Evolutionary conservation across 768 basidiomycete genomes (phyloP).

Genomic region (Boletus reticulatus): DNA sequence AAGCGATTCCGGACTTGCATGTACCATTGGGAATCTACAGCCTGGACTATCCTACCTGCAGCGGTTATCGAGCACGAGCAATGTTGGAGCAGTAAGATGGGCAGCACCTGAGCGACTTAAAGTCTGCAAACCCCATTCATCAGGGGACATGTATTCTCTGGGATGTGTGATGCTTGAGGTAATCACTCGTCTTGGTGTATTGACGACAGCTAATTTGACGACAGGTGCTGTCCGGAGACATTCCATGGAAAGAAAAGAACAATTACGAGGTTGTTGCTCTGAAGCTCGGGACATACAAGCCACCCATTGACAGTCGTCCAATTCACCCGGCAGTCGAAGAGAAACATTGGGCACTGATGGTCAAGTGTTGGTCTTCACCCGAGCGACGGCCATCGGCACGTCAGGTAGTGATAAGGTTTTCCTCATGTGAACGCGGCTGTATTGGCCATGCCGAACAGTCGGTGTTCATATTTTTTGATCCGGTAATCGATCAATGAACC

Average conservation of each 20-base stretch:
- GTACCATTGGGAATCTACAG: background rate
- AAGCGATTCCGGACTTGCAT: background rate
- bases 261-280: background rate
- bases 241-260: conserved; percentile 4
- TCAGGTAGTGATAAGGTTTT: background rate
- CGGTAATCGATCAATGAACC: too few species aligned
- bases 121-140: background rate
- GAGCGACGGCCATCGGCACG: background rate
- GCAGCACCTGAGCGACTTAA: background rate
- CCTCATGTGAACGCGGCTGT: background rate
- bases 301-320: background rate
- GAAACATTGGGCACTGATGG: background rate
- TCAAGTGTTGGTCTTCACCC: background rate
- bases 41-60: background rate
- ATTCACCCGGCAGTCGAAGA: background rate
- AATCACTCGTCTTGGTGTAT: background rate
- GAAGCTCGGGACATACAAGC: background rate
- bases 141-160: conserved; percentile 1
- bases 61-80: background rate
- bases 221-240: conserved; percentile 4
- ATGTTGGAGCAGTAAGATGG: background rate
- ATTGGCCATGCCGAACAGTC: too few species aligned
- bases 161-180: conserved; percentile 4
- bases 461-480: background rate
- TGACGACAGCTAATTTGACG: too few species aligned